phyloP scores from a whole-genome alignment of 2,329 filamentous ascomycete genomes.

The Penicillium sp. region DNA sequence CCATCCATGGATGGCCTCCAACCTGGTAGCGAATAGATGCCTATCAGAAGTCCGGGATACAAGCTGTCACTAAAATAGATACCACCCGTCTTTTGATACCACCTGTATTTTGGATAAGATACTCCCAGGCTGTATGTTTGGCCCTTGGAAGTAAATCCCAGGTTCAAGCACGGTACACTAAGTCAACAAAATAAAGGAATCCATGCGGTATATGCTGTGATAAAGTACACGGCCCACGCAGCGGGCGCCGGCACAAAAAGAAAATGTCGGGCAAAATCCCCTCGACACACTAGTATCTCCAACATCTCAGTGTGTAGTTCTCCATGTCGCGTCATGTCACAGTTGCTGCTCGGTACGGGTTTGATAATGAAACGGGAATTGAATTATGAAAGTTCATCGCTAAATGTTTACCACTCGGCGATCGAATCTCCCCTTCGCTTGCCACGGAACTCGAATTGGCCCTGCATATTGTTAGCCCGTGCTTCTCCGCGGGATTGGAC shows the following conservation, averaged over 20 bases:
- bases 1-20: too few species aligned
- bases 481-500: not conserved
- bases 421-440: slow-evolving; percentile 88
- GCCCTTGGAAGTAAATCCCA: not conserved
- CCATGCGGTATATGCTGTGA: slow-evolving; percentile 35
- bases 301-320: not conserved
- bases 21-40: not conserved
- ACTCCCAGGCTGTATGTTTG: not conserved
- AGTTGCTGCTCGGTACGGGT: not conserved
- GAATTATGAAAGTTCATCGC: slow-evolving; percentile 14
- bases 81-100: too few species aligned
- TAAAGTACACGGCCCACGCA: slow-evolving; percentile 28
- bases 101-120: too few species aligned
- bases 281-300: not conserved
- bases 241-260: slow-evolving; percentile 11
- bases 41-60: not conserved
- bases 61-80: not conserved
- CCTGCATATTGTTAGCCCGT: slow-evolving; percentile 53
- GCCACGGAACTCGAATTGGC: slow-evolving; percentile 77
- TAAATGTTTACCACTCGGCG: slow-evolving; percentile 63
- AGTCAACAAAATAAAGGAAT: slow-evolving; percentile 18
- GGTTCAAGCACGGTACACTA: not conserved
- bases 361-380: slow-evolving; percentile 2
- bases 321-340: not conserved
- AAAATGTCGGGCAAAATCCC: not conserved